Evolutionary conservation across 805 yeast genomes (phyloP).

Genomic region (Kluyveromyces dobzhanskii): DNA sequence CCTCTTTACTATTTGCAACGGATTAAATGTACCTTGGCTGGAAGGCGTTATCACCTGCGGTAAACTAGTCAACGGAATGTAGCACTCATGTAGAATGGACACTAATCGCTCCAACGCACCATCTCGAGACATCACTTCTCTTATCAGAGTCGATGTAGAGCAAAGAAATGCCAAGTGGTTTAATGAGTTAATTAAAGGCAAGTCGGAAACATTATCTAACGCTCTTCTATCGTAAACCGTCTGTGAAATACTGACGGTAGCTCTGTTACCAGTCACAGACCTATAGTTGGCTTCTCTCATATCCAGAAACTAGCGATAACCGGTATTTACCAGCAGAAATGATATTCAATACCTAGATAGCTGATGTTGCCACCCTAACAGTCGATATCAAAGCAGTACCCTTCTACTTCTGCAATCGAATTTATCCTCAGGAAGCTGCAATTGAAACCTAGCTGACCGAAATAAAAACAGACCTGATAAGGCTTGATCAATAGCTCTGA

Average conservation of each 20-base stretch:
- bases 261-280: conserved; percentile 69
- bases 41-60: conserved; percentile 11
- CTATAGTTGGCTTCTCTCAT: conserved; percentile 53
- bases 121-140: conserved; percentile 82
- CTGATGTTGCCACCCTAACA: too few species aligned
- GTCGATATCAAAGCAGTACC: too few species aligned
- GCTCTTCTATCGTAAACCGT: conserved; percentile 89
- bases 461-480: too few species aligned
- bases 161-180: conserved; percentile 85
- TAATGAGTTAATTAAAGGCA: conserved; percentile 84
- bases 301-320: too few species aligned
- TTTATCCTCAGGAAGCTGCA: too few species aligned
- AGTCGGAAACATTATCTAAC: conserved; percentile 78
- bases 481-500: too few species aligned
- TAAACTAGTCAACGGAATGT: conserved; percentile 24
- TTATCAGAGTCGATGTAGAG: conserved; percentile 76
- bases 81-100: conserved; percentile 77
- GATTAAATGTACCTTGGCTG: conserved; percentile 7
- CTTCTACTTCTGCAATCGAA: too few species aligned
- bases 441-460: too few species aligned
- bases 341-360: too few species aligned
- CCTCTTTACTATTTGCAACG: conserved; percentile 21
- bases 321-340: too few species aligned
- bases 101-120: conserved; percentile 90
- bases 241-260: conserved; percentile 86